These are phyloP conservation scores for Candida pini DNA, from an alignment of 805 yeast genomes.

Conservation along the genomic window DNA sequence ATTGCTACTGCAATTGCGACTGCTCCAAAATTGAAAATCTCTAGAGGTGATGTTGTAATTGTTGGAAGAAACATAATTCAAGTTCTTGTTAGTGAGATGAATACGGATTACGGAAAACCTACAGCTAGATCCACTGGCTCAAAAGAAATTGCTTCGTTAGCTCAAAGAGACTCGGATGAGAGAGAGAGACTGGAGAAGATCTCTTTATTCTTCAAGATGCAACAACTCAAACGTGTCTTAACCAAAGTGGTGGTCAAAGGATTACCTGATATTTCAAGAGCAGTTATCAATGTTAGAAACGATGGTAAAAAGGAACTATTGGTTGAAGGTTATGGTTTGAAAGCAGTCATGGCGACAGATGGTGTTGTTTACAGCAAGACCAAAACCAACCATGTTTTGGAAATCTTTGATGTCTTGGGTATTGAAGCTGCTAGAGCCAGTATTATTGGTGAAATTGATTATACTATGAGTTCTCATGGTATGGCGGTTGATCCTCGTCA, in stretches of 20 bases:
- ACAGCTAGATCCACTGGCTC: constrained; percentile 36
- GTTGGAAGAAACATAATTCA: constrained; percentile 61
- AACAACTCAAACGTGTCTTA: constrained; percentile 75
- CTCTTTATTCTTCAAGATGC: constrained; percentile 81
- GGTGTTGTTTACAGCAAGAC: constrained; percentile 91
- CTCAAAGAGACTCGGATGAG: constrained; percentile 31
- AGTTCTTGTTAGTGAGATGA: constrained; percentile 50
- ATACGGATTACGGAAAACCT: constrained; percentile 34
- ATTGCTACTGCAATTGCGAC: constrained; percentile 74
- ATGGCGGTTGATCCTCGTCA: constrained; percentile 99
- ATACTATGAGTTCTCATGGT: constrained; percentile 98
- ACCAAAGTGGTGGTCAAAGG: constrained; percentile 93
- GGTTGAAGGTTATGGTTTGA: constrained; percentile 96
- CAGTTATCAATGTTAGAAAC: constrained; percentile 89
- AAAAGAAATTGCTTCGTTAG: constrained; percentile 24
- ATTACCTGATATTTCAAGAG: constrained; percentile 83
- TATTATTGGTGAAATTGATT: constrained; percentile 90
- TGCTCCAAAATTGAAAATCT: constrained; percentile 88
- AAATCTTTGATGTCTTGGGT: constrained; percentile 84
- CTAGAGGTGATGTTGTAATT: constrained; percentile 63
- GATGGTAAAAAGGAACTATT: constrained; percentile 83
- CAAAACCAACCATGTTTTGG: constrained; percentile 86
- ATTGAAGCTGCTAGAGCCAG: constrained; percentile 96
- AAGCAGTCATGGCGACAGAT: constrained; percentile 95
- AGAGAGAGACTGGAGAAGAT: constrained; percentile 33